These are phyloP conservation scores for Citropsis articulata DNA, from an alignment of 345 rosid species.

Conservation along the genomic window DNA sequence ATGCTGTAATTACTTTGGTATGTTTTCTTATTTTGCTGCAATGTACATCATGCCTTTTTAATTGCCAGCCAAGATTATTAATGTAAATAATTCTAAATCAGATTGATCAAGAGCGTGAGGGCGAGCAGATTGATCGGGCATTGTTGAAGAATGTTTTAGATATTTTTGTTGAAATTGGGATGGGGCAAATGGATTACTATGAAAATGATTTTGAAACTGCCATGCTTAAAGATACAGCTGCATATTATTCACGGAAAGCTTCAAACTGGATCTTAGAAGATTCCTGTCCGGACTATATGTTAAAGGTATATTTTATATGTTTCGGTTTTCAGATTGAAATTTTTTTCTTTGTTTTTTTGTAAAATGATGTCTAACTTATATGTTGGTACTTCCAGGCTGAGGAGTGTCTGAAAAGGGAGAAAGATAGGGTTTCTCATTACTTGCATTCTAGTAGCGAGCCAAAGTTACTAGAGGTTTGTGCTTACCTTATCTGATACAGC, in stretches of 20 bases:
- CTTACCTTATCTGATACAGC: neutral
- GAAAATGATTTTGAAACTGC: constrained; percentile 51
- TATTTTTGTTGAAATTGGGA: constrained; percentile 62
- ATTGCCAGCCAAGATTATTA: neutral
- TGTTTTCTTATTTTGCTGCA: constrained; percentile 8
- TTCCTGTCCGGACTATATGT: constrained; percentile 59
- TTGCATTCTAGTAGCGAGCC: constrained; percentile 48
- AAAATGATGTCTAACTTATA: constrained; percentile 3
- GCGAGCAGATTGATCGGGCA: constrained; percentile 62
- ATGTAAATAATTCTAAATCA: constrained; percentile 13
- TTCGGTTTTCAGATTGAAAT: neutral
- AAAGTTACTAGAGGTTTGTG: constrained; percentile 57
- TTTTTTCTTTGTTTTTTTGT: neutral
- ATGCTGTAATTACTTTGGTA: constrained; percentile 57
- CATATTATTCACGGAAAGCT: constrained; percentile 65
- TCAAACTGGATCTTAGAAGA: constrained; percentile 58
- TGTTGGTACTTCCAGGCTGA: constrained; percentile 37
- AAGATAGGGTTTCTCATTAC: constrained; percentile 53
- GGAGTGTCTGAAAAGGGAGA: constrained; percentile 60
- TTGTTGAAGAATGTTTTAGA: constrained; percentile 55
- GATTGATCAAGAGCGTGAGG: constrained; percentile 60
- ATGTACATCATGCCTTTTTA: neutral
- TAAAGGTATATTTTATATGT: constrained; percentile 36
- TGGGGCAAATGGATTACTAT: constrained; percentile 46
- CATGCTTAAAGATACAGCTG: constrained; percentile 50